phyloP scores from a whole-genome alignment of 108 stramenopile genomes.

The Cyclotella baltica region DNA sequence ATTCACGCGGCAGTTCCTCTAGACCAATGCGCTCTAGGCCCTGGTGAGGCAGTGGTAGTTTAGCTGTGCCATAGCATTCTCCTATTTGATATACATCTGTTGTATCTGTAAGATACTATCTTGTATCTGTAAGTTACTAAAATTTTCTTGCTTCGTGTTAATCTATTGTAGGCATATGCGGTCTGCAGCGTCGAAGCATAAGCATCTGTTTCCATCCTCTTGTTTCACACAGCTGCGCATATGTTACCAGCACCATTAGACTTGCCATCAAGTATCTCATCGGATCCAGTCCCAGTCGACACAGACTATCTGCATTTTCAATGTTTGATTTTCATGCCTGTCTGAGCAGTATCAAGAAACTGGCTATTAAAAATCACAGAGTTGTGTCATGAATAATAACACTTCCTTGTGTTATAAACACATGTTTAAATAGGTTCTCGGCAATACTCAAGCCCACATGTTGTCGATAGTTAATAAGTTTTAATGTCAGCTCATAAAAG shows the following conservation, averaged over 20 bases:
- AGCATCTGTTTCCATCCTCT: conserved; percentile 52
- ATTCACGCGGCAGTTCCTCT: too few species aligned
- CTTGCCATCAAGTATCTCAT: conserved; percentile 33
- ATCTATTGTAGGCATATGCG: conserved; percentile 7
- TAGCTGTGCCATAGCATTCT: too few species aligned
- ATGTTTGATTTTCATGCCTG: conserved; percentile 67
- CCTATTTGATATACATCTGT: conserved; percentile 52
- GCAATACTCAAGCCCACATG: too few species aligned
- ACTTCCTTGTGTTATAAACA: too few species aligned
- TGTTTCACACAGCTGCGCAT: conserved; percentile 60
- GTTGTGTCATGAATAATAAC: too few species aligned
- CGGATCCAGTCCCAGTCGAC: conserved; percentile 77
- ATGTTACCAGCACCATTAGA: not conserved
- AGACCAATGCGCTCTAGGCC: too few species aligned
- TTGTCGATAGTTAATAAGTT: too few species aligned
- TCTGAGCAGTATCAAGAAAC: conserved; percentile 60
- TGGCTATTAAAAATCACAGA: too few species aligned
- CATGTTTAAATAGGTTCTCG: conserved; percentile 75
- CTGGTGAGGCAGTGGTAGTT: too few species aligned
- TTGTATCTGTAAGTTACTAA: too few species aligned
- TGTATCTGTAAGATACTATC: conserved; percentile 58
- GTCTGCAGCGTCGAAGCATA: conserved; percentile 16
- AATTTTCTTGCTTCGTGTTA: conserved; percentile 34
- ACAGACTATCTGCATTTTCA: conserved; percentile 40
- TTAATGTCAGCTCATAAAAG: too few species aligned